Conservation (phyloP, 768 basidiomycete species). For the Mycena sanguinolenta region DNA sequence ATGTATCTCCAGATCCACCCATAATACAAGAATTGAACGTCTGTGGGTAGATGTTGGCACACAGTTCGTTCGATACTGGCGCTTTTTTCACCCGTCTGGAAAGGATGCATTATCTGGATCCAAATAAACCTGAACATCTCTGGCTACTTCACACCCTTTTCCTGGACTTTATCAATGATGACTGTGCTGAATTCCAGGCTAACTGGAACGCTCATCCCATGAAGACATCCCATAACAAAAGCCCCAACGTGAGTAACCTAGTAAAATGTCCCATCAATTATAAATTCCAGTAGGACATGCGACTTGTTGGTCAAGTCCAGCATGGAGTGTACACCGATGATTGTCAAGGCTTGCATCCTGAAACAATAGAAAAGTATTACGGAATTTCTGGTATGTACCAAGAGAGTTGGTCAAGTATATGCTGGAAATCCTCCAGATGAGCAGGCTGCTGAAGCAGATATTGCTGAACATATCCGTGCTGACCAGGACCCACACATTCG, state of each 20-base stretch:
- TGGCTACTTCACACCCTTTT: slow-evolving; percentile 57
- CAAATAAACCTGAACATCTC: slow-evolving; percentile 40
- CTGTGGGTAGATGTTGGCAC: no score
- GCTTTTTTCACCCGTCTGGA: not conserved
- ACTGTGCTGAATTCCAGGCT: no score
- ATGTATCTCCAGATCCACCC: no score
- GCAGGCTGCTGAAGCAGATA: not conserved
- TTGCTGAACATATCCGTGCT: not conserved
- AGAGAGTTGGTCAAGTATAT: not conserved
- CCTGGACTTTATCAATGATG: no score
- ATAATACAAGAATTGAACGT: no score
- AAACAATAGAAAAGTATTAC: slow-evolving; percentile 35
- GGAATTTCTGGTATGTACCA: slow-evolving; percentile 8
- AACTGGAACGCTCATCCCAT: no score
- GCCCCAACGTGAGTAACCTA: no score
- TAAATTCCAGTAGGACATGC: slow-evolving; percentile 26
- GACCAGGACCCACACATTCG: not conserved
- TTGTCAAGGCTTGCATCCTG: slow-evolving; percentile 33
- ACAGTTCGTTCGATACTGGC: no score
- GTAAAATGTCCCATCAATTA: not conserved
- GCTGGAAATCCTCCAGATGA: slow-evolving; percentile 18
- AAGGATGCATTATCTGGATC: not conserved
- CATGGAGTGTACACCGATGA: slow-evolving; percentile 31
- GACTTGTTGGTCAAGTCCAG: slow-evolving; percentile 30
- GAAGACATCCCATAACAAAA: no score